phyloP scores from a whole-genome alignment of 257 asterid species.

The Schizonepeta tenuifolia region DNA sequence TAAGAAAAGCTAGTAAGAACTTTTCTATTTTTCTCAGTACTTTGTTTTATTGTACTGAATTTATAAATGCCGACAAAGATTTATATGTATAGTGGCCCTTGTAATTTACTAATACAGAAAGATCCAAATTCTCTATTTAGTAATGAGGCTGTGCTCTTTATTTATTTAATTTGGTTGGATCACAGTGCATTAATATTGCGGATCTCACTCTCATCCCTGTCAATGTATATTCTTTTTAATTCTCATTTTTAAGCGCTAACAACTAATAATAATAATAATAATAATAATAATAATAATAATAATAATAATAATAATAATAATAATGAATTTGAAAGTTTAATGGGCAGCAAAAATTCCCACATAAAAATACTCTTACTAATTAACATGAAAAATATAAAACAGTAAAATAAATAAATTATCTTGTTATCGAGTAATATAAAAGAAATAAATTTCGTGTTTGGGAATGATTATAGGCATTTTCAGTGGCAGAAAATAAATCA shows the following conservation, averaged over 20 bases:
- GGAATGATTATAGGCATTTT: not conserved
- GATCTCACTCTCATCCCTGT: slow-evolving; percentile 1
- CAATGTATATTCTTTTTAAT: not conserved
- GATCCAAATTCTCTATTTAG: not conserved
- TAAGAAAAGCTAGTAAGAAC: not conserved
- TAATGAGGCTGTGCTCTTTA: not conserved
- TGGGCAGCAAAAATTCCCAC: no score
- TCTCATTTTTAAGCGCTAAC: not conserved
- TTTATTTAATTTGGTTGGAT: slow-evolving; percentile 10
- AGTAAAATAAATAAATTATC: no score
- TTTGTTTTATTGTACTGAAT: not conserved
- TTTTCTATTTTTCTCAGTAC: not conserved
- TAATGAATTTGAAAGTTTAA: no score
- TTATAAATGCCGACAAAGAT: slow-evolving; percentile 3
- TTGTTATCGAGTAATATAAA: no score
- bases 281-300: no score
- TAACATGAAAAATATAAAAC: no score
- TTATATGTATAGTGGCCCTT: slow-evolving; percentile 5
- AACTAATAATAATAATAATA: no score
- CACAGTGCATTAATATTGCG: not conserved
- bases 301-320: no score
- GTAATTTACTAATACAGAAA: not conserved
- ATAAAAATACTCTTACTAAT: no score
- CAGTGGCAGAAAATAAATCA: not conserved
- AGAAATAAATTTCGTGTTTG: not conserved